These are phyloP conservation scores for Solanum etuberosum DNA, from an alignment of 257 asterid genomes.

Conservation along the genomic window DNA sequence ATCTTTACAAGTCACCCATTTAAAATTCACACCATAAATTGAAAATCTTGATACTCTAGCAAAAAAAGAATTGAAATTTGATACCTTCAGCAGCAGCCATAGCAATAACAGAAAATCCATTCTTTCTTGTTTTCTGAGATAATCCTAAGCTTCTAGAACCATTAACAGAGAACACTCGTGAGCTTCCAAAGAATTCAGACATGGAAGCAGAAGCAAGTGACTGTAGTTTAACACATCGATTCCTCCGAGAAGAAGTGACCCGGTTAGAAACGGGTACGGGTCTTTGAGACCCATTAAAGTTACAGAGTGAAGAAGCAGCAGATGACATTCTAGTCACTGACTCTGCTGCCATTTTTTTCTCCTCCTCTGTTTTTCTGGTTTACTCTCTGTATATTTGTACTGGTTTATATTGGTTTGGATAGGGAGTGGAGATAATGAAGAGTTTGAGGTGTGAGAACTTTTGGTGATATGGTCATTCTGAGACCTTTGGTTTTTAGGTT, in stretches of 20 bases:
- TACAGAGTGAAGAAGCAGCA: constrained; percentile 61
- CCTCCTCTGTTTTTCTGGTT: background rate
- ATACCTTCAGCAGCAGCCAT: constrained; percentile 69
- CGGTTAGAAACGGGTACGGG: constrained; percentile 27
- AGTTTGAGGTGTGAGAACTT: background rate
- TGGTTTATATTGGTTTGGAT: background rate
- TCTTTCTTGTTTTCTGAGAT: background rate
- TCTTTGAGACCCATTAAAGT: constrained; percentile 48
- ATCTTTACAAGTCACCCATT: background rate
- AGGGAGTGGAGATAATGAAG: background rate
- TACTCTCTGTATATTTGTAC: background rate
- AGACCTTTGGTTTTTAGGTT: background rate
- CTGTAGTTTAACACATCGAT: constrained; percentile 27
- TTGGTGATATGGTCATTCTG: background rate
- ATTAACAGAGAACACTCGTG: constrained; percentile 21
- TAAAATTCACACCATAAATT: background rate
- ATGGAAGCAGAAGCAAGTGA: constrained; percentile 43
- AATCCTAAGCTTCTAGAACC: constrained; percentile 9
- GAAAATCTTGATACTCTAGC: background rate
- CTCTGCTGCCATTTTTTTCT: constrained; percentile 53
- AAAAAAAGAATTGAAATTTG: background rate
- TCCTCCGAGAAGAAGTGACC: constrained; percentile 29
- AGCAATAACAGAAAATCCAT: background rate
- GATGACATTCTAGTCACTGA: constrained; percentile 49
- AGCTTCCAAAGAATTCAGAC: constrained; percentile 35